A percentile compares a stretch with the other conserved stretches of the same genome.
Evolutionary conservation across 768 basidiomycete genomes (phyloP).

Genomic region (Tubosaeta brunneosetosa): DNA sequence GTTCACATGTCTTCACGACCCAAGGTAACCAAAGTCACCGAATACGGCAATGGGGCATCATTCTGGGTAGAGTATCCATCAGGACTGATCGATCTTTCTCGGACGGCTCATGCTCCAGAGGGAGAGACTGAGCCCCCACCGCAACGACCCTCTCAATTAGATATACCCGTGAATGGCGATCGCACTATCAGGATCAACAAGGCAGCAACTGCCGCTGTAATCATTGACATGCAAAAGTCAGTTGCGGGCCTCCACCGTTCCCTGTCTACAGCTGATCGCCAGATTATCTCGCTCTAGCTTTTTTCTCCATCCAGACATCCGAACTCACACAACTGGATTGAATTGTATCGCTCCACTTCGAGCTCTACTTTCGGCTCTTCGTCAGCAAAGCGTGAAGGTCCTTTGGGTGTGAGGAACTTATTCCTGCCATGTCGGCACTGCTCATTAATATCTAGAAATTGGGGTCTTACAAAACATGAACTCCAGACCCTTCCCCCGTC

Average conservation of each 20-base stretch:
- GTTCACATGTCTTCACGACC: constrained; percentile 43
- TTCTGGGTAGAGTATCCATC: constrained; percentile 71
- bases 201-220: constrained; percentile 49
- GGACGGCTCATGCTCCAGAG: constrained; percentile 38
- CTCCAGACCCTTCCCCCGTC: constrained; percentile 58
- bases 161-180: constrained; percentile 51
- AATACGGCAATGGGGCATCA: constrained; percentile 50
- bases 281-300: constrained; percentile 36
- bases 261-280: constrained; percentile 1
- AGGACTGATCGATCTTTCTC: constrained; percentile 58
- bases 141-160: constrained; percentile 39
- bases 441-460: constrained; percentile 42
- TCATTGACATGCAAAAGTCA: constrained; percentile 75
- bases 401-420: constrained; percentile 54
- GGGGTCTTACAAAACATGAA: constrained; percentile 66
- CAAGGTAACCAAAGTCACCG: constrained; percentile 38
- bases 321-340: constrained; percentile 51
- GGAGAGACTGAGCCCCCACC: constrained; percentile 28
- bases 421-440: not conserved
- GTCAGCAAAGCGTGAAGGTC: constrained; percentile 49
- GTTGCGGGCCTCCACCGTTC: constrained; percentile 8
- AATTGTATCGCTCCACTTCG: constrained; percentile 53
- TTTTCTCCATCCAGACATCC: constrained; percentile 60
- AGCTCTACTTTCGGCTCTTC: constrained; percentile 43
- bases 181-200: constrained; percentile 49